Conservation (phyloP, 2,329 filamentous ascomycete genomes). For the Ceratocystis alfenasii region DNA sequence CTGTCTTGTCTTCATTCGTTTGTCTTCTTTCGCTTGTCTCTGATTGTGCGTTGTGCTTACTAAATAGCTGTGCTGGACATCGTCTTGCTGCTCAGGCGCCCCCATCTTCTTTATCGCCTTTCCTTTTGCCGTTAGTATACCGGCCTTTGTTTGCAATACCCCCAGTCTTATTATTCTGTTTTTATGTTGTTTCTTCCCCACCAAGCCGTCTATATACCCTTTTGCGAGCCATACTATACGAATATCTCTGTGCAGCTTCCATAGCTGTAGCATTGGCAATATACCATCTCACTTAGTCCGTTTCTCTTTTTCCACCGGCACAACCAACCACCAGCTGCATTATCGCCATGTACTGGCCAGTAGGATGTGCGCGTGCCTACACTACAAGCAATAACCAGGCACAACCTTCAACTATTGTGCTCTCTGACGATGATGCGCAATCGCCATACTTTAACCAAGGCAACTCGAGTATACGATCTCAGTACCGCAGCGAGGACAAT, state of each 20-base stretch:
- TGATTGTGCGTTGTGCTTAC: not conserved
- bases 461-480: conserved; percentile 17
- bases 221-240: not conserved
- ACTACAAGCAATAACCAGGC: conserved; percentile 58
- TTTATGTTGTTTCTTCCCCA: not conserved
- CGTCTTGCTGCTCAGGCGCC: not conserved
- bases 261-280: not conserved
- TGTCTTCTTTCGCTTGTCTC: not conserved
- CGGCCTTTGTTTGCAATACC: not conserved
- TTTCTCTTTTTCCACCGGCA: not conserved
- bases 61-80: not conserved
- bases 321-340: not conserved
- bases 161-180: not conserved
- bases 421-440: conserved; percentile 40
- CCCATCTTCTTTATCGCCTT: not conserved
- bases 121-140: not conserved
- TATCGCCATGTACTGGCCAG: conserved; percentile 70
- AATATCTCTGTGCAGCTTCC: not conserved
- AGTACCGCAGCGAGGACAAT: conserved; percentile 20
- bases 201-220: not conserved
- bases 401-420: conserved; percentile 38
- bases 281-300: not conserved
- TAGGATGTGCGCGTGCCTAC: conserved; percentile 73
- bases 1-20: not conserved
- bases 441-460: conserved; percentile 25